phyloP scores from a whole-genome alignment of 192 early-diverging fungal species.

The Entomortierella chlamydospora region DNA sequence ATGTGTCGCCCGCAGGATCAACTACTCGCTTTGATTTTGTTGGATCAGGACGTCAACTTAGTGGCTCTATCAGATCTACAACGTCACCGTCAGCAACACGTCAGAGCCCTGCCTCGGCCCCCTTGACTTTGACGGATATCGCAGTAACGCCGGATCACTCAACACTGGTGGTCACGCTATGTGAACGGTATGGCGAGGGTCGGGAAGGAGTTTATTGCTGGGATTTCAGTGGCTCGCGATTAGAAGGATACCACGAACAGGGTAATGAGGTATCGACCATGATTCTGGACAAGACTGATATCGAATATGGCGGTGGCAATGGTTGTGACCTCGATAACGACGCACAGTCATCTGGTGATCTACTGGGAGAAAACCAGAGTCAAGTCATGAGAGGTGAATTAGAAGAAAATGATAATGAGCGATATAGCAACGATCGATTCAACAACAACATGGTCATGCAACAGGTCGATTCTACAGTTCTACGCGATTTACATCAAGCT shows the following conservation, averaged over 20 bases:
- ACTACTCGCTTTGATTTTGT: too few relatives aligned
- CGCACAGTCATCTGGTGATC: background rate
- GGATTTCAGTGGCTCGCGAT: conserved; percentile 39
- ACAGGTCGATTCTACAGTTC: conserved; percentile 31
- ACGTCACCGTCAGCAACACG: background rate
- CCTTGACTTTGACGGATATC: conserved; percentile 37
- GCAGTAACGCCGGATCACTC: conserved; percentile 32
- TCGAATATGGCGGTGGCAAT: conserved; percentile 1
- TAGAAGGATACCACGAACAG: conserved; percentile 39
- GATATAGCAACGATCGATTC: conserved; percentile 2
- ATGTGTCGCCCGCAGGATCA: too few relatives aligned
- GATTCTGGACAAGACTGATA: conserved; percentile 22
- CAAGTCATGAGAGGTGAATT: background rate
- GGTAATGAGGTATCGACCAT: conserved; percentile 12
- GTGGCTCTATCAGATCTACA: background rate
- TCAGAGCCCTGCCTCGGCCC: conserved; percentile 12
- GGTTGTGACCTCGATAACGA: background rate
- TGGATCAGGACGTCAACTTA: too few relatives aligned
- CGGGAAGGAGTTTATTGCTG: conserved; percentile 45
- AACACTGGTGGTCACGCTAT: conserved; percentile 41
- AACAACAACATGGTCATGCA: conserved; percentile 48
- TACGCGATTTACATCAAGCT: conserved; percentile 25
- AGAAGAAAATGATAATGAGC: background rate
- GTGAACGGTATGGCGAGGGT: conserved; percentile 39
- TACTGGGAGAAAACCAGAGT: background rate